Evolutionary conservation across 805 yeast genomes (phyloP), one percentile per base, ranked within the genome.

Genomic region (Saccharomyces kudriavzevii): DNA sequence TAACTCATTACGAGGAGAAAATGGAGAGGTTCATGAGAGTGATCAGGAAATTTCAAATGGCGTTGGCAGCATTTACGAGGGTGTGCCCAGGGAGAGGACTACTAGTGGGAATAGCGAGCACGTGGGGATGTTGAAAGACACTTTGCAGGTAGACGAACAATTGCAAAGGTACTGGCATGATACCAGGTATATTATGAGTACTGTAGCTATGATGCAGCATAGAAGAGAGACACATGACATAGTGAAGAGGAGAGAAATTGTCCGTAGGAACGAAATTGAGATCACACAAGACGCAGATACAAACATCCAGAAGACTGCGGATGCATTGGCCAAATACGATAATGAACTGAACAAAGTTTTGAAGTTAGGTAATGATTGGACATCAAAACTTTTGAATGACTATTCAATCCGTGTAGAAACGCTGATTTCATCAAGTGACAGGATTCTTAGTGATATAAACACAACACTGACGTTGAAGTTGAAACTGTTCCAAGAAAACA

Each of bases 381-480:
- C 64, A 26, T 58, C 61, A 17, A 62, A 55, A 61, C 61, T 62
- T 51, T 58, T 56, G 14, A 59, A 60, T 67, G 58, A 76, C 51
- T 77, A 77, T 55, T 78, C 84, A 0, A 75, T 76, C 52, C 75
- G 74, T 62, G 76, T 84, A 43, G 90, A 85, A 60, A 82, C 79
- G 49, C 64, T 84, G 52, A 70, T 85, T 48, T 81, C 84, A 14
- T 73, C 76, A 40, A 81, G 86, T 50, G 90, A 85, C 68, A 72
- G 91, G 57, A 77, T 85, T 10, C 79, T 83, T 54, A 85, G 89
- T 56, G 91, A 85, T 61, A 81, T 86, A 52, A 86, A 83, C 64
- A 85, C 92, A 0, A 82, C 89, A 1, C 66, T 85, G 46, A 77
- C 89, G 10, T 68, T 86, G 55, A 84, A 83, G 58, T 70, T 85